A percentile compares a stretch with the other conserved stretches of the same genome.
These are phyloP conservation scores for Penicillium sp. DNA, from an alignment of 2,329 filamentous ascomycete genomes.

Conservation along the genomic window DNA sequence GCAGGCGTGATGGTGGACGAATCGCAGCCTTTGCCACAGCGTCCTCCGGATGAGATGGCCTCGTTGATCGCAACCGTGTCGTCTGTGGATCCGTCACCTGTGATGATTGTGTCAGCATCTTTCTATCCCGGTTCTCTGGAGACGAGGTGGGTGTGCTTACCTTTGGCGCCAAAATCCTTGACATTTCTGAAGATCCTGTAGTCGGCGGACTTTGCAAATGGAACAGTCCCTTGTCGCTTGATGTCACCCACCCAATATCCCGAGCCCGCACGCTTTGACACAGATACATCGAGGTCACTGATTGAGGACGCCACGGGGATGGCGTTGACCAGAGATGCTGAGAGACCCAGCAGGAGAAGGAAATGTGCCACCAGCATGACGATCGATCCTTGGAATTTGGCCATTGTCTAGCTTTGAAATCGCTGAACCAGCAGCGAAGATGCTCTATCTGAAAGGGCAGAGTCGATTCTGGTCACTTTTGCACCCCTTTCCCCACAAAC, in stretches of 20 bases:
- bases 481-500: slow-evolving; percentile 8
- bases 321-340: slow-evolving; percentile 26
- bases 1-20: slow-evolving; percentile 78
- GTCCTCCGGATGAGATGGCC: slow-evolving; percentile 69
- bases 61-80: slow-evolving; percentile 84
- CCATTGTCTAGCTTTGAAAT: slow-evolving; percentile 21
- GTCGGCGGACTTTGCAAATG: slow-evolving; percentile 51
- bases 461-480: not conserved
- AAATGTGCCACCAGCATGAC: slow-evolving; percentile 28
- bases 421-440: slow-evolving; percentile 28
- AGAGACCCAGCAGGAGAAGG: slow-evolving; percentile 27
- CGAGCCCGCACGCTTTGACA: slow-evolving; percentile 25
- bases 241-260: slow-evolving; percentile 69
- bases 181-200: slow-evolving; percentile 76
- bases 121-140: not conserved
- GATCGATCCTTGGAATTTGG: slow-evolving; percentile 17
- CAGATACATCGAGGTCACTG: slow-evolving; percentile 9
- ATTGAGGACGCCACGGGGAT: slow-evolving; percentile 19
- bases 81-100: slow-evolving; percentile 63
- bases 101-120: slow-evolving; percentile 18
- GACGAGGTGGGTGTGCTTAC: slow-evolving; percentile 37
- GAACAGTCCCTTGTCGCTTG: slow-evolving; percentile 60
- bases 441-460: not conserved
- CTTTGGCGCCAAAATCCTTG: slow-evolving; percentile 66
- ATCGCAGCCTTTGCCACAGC: slow-evolving; percentile 76